Evolutionary conservation across 768 basidiomycete genomes (phyloP), one percentile per base, ranked within the genome.

Genomic region (Trametes sanguinea): DNA sequence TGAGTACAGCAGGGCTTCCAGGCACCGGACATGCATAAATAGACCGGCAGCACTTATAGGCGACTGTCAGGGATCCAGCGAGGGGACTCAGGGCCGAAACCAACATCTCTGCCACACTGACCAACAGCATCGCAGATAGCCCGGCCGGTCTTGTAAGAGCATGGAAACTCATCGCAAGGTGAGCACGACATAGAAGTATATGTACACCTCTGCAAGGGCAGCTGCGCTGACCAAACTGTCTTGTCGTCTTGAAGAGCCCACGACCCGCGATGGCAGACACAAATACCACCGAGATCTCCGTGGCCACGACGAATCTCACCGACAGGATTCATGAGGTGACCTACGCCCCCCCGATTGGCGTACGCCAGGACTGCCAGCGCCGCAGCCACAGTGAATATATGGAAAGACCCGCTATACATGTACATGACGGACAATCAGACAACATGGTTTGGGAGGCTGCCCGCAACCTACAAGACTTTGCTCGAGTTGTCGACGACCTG

Each of bases 91-190:
- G 67, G 44, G 67, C 64, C 43, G 67, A 60, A 46, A 70, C 47
- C 27, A 68, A 66, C 11, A 71, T 42, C 58, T 71, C 71, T 10
- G 71, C 70, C 51, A 72, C 61, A 51, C 62, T 72, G 11, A 65
- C 64, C 8, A 72, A 65, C 11, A 72, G 40, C 71, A 72, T 72
- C 6, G 71, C 71, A 16, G 71, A 71, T 4, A 69, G 71, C 1
- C 68, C 70, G 4, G 65, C 43, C 70, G 71, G 32, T 69, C 64
- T 11, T 71, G 50, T 4, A 72, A 53, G 29, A 72, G 64, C 43
- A 72, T 50, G 56, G 22, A 22, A 72, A 71, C 71, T 70, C 71
- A 47, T 16, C 9, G 16, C 11, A 44, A 13, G 37, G 29, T 16
- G 9, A 13, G 39, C 4, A 45, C n/a, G 11, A 6, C 4, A 27